Conservation (phyloP, 1,284 basidiomycete species). For the Clitocybe nebularis region DNA sequence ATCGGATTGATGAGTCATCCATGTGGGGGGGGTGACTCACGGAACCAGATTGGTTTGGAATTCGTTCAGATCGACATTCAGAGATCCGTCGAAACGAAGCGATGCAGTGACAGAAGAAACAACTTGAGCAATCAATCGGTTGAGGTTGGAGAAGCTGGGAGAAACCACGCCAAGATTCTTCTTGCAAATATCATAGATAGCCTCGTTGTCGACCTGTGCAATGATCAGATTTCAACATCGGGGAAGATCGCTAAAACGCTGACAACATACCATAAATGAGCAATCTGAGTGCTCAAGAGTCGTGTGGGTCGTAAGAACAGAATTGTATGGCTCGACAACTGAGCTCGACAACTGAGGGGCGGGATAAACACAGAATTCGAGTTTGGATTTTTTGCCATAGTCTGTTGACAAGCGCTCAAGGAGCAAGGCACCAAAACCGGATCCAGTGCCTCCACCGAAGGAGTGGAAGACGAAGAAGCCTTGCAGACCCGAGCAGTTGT, state of each 20-base stretch:
- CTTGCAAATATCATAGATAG: conserved; percentile 99
- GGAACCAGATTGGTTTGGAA: conserved; percentile 99
- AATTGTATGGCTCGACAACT: conserved; percentile 99
- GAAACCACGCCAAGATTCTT: conserved; percentile 84
- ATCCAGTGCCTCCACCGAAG: conserved; percentile 98
- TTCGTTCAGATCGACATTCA: conserved; percentile 98
- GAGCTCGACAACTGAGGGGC: conserved; percentile 93
- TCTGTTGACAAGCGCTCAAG: conserved; percentile 95
- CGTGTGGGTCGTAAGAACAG: conserved; percentile 97
- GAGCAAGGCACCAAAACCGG: conserved; percentile 96
- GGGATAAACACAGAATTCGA: conserved; percentile 98
- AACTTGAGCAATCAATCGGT: conserved; percentile 96
- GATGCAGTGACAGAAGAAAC: conserved; percentile 98
- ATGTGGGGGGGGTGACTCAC: conserved; percentile 48
- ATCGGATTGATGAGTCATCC: conserved; percentile 7
- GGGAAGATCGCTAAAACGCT: neutral
- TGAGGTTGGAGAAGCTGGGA: conserved; percentile 93
- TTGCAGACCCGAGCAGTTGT: conserved; percentile 97
- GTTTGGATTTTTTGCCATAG: conserved; percentile 99
- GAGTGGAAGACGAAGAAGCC: conserved; percentile 99
- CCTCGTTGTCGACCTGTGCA: conserved; percentile 91
- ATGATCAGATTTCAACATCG: conserved; percentile 2
- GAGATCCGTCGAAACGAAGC: conserved; percentile 94
- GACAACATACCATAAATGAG: conserved; percentile 82
- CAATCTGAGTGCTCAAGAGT: conserved; percentile 99